Evolutionary conservation across 352 stramenopile genomes (phyloP).

Genomic region (Hyaloperonospora brassicae): DNA sequence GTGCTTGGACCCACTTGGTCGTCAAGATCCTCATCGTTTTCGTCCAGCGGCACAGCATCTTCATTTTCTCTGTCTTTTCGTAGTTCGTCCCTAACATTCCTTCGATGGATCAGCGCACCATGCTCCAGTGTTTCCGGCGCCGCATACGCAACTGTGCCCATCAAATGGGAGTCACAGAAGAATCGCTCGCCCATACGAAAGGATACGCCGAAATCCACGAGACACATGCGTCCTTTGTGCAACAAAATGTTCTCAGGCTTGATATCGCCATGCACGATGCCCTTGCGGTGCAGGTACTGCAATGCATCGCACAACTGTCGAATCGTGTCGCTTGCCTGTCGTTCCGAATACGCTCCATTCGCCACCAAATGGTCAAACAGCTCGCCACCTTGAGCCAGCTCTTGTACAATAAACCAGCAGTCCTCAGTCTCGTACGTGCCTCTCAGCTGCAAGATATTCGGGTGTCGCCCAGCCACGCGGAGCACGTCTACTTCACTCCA

Average conservation of each 20-base stretch:
- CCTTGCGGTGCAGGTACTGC: constrained; percentile 80
- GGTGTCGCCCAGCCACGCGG: constrained; percentile 56
- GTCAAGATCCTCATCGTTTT: constrained; percentile 29
- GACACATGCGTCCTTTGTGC: constrained; percentile 62
- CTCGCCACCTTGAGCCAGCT: constrained; percentile 79
- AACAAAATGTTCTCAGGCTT: constrained; percentile 86
- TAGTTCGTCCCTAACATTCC: constrained; percentile 25
- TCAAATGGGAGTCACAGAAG: constrained; percentile 64
- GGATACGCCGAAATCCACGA: constrained; percentile 83
- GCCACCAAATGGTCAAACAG: constrained; percentile 83
- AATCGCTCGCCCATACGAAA: constrained; percentile 74
- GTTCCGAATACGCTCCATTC: constrained; percentile 83
- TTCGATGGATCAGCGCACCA: constrained; percentile 29
- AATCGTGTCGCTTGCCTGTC: constrained; percentile 57
- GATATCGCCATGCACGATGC: constrained; percentile 84
- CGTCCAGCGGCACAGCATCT: constrained; percentile 13
- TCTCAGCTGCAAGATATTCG: constrained; percentile 73
- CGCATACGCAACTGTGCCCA: constrained; percentile 67
- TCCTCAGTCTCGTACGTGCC: constrained; percentile 65
- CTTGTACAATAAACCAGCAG: constrained; percentile 77
- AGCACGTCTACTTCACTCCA: constrained; percentile 80
- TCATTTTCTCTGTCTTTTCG: constrained; percentile 17
- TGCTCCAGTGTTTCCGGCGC: constrained; percentile 63
- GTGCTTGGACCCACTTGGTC: constrained; percentile 22
- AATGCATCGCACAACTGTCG: constrained; percentile 72